Base-by-base conservation (phyloP, 2,329 filamentous ascomycete genomes). In the Penicillium sp. region DNA sequence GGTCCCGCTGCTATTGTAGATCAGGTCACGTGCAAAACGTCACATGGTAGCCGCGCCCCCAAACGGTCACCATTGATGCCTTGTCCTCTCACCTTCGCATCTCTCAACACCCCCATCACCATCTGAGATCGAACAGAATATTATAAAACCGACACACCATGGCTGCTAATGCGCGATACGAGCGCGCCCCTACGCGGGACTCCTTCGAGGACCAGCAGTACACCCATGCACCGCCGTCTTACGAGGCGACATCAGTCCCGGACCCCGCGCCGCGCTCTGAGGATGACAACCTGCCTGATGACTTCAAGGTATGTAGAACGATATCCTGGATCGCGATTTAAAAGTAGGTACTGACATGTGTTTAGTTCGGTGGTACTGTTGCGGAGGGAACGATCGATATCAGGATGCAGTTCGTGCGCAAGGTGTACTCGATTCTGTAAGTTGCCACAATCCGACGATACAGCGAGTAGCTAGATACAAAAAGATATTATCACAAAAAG, bases 351-450 rank as follows among this genome's bases (percentile, higher is more conserved):
- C 52, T 64, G 39, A 64, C 42, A 23, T 37, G 20, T 17, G 44
- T 24, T 52, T 68, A 91, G 89, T 97, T 96, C 69, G 94, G 93
- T 63, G 92, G 91, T 56, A 91, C 88, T 15, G 92, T 97, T 53
- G 88, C 92, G 61, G 94, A 97, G 78, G 93, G 90, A 40, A 96
- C 92, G 17, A 81, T 97, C 68, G 91, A 96, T 67, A 96, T 99
- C 70, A 89, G 93, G 63, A 96, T 97, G 85, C 90, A 94, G 75
- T 99, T 97, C 74, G 82, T 96, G 65, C 88, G 92, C 75, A 97
- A 97, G 80, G 94, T 99, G 69, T 99, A 99, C 78, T 88, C 91
- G 52, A 99, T 99, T 74, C 82, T 99, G 77, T 84, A 72, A 77
- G 80, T 71, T 10, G 46, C 26, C 8, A n/a, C 8, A 3, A 13